Evolutionary conservation across 192 early-diverging fungal genomes (phyloP), one percentile per base, ranked within the genome.

Genomic region (Geranomyces variabilis): DNA sequence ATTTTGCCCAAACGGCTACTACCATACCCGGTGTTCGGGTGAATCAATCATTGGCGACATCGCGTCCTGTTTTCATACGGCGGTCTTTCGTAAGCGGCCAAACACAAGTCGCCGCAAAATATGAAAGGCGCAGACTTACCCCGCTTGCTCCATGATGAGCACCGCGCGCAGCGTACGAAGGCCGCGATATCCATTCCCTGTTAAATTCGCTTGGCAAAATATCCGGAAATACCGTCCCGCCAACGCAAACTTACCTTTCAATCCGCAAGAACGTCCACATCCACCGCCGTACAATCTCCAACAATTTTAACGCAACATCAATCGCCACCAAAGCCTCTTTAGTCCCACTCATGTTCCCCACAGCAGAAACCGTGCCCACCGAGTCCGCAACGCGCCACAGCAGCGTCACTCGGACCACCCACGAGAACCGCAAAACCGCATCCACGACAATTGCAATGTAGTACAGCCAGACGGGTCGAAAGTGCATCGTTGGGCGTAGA

Each of bases 251-350:
- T n/a, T n/a, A 41, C 36, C 36, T 41, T 77, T 99, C 97, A 30
- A 97, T 74, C 33, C 96, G 80, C 74, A 99, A 91, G 62, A 96
- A 92, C 0, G 94, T 90, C 97, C 97, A 99, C 55, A 96, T 82
- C 92, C 94, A 98, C 44, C 96, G 83, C 36, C 96, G 74, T 24
- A 90, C 67, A 9, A 99, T 84, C 77, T 98, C 96, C 5, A 96
- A 71, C 17, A 86, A 70, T 63, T 93, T 92, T 70, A 97, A 80
- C 69, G 87, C 82, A 57, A 96, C 85, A 10, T 92, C 90, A 19
- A 90, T 80, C 30, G 84, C 88, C 45, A 91, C 83, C 62, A 95
- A 75, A 33, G 83, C 67, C 45, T 89, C 83, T 36, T 91, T 86
- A 53, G 79, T 80, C 26, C 89, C 77, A 51, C 88, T 84, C 21